Evolutionary conservation across 495 filamentous ascomycete species (phyloP).

Genomic region (Astrothelium subdiscretum): DNA sequence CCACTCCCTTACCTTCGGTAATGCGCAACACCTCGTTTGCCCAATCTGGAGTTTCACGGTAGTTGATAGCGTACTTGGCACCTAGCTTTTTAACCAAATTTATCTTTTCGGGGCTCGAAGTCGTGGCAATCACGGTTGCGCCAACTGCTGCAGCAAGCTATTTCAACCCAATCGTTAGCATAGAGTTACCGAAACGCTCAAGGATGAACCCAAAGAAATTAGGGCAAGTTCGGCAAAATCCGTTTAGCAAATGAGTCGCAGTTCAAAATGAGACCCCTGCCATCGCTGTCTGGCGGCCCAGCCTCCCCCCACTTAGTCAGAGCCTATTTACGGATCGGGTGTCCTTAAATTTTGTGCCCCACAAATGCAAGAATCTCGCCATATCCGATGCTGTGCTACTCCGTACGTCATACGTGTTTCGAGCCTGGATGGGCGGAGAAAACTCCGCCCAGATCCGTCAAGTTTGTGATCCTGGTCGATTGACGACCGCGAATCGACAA

Average conservation of each 20-base stretch:
- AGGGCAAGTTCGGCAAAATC: background rate
- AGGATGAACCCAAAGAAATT: background rate
- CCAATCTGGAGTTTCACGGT: constrained; percentile 33
- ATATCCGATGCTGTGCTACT: background rate
- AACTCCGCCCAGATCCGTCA: too few relatives aligned
- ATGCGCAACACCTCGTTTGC: constrained; percentile 28
- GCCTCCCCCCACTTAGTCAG: background rate
- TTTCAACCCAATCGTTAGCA: background rate
- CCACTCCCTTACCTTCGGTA: constrained; percentile 29
- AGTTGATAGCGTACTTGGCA: constrained; percentile 36
- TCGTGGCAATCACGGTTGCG: constrained; percentile 37
- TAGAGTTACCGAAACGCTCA: background rate
- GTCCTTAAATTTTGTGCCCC: background rate
- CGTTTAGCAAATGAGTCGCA: background rate
- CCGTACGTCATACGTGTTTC: too few relatives aligned
- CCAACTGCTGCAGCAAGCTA: constrained; percentile 17
- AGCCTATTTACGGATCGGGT: background rate
- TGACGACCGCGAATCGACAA: too few relatives aligned
- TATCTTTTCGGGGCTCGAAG: constrained; percentile 35
- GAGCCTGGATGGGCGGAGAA: too few relatives aligned
- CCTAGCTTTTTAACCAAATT: constrained; percentile 31
- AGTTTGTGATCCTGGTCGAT: too few relatives aligned
- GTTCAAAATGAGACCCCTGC: background rate
- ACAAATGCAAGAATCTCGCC: background rate
- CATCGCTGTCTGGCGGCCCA: background rate